phyloP scores from a whole-genome alignment of 140 eudicot species.

The Erigeron philadelphicus region DNA sequence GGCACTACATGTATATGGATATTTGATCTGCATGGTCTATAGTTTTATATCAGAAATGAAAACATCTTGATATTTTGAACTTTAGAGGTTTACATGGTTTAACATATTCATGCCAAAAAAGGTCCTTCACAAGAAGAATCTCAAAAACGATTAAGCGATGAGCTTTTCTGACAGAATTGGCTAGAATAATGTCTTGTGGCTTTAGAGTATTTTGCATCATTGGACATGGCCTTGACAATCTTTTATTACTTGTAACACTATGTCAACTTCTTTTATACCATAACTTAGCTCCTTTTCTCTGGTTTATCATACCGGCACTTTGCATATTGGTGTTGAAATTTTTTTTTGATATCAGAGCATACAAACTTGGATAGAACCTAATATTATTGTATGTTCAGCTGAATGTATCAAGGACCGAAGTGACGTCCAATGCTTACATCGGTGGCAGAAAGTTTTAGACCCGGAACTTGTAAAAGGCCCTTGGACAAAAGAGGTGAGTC shows the following conservation, averaged over 20 bases:
- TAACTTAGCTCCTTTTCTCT: neutral
- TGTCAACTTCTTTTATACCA: neutral
- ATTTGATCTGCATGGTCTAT: neutral
- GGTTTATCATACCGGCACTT: neutral
- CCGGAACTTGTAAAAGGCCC: slow-evolving; percentile 95
- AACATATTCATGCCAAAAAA: neutral
- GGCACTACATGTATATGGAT: neutral
- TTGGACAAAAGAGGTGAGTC: slow-evolving; percentile 80
- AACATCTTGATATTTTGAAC: neutral
- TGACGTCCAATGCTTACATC: slow-evolving; percentile 81
- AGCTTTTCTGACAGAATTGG: neutral
- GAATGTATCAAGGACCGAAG: slow-evolving; percentile 78
- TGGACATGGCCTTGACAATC: neutral
- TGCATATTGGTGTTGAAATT: neutral
- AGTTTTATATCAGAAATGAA: neutral
- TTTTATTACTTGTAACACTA: neutral
- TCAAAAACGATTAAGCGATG: neutral
- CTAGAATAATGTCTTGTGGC: neutral
- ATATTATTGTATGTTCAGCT: slow-evolving; percentile 40
- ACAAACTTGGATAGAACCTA: neutral
- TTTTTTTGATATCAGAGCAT: neutral
- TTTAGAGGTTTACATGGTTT: no score
- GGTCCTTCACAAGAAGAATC: neutral
- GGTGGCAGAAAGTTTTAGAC: slow-evolving; percentile 89
- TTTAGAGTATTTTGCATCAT: neutral